These are phyloP conservation scores for Sporothrix variecibatus DNA, from an alignment of 2,329 filamentous ascomycete species.

Conservation along the genomic window DNA sequence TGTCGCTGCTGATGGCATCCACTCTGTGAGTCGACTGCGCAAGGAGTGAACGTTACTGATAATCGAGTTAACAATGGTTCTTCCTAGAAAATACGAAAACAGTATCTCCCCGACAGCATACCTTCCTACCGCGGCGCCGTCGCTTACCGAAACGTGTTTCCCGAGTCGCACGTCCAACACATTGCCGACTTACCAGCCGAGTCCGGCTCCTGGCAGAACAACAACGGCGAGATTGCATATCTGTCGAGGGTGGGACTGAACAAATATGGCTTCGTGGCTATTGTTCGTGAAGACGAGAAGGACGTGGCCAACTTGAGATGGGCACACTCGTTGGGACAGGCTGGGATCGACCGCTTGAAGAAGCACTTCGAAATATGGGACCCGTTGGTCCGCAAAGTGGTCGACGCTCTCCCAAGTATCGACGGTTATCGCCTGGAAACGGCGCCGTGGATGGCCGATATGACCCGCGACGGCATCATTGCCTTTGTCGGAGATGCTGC, in stretches of 20 bases:
- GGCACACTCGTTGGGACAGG: constrained; percentile 4
- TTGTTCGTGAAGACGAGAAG: constrained; percentile 10
- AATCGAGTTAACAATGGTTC: not conserved
- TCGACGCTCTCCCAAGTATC: constrained; percentile 3
- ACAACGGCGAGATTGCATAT: constrained; percentile 21
- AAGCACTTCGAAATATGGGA: constrained; percentile 9
- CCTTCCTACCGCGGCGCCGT: constrained; percentile 18
- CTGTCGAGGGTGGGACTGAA: constrained; percentile 19
- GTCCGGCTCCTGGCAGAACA: constrained; percentile 21
- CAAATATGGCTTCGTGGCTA: constrained; percentile 18
- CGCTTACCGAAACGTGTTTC: constrained; percentile 20
- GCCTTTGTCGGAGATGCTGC: constrained; percentile 25
- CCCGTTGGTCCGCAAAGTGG: constrained; percentile 16
- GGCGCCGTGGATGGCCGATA: constrained; percentile 22
- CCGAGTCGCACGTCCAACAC: constrained; percentile 10
- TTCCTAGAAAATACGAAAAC: constrained; percentile 14
- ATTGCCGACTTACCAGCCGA: constrained; percentile 15
- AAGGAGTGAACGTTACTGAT: no score
- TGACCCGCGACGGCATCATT: constrained; percentile 15
- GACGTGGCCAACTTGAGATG: constrained; percentile 15
- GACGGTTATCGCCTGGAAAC: constrained; percentile 22
- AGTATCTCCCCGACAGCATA: constrained; percentile 16
- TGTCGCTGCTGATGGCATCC: constrained; percentile 20
- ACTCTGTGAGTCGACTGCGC: constrained; percentile 1
- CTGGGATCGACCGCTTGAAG: not conserved